Evolutionary conservation across 805 yeast species (phyloP), one percentile per base, ranked within the genome.

Genomic region (Zygotorulaspora danielsina): DNA sequence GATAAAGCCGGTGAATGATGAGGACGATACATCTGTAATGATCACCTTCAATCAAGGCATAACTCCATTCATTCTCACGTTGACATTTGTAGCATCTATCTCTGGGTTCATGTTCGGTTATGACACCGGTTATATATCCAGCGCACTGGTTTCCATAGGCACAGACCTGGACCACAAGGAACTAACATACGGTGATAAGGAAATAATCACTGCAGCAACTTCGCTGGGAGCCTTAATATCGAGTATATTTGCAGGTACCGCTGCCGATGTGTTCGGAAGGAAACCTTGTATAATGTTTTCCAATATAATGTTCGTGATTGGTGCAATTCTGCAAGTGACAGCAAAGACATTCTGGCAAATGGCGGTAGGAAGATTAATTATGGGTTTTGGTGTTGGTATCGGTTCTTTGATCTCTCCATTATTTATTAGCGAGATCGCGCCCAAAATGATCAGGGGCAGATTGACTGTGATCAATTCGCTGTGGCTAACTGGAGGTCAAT

Each of bases 71-170:
- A 86, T 88, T 35, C 66, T 87, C 17, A 64, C 75, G 19, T 64
- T 88, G 37, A 84, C 95, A 0, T 69, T 80, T 36, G 79, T 80
- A 19, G 78, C 96, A 0, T 88, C 96, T 6, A 81, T 90, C 46
- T 88, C 96, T 0, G 97, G 97, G 1, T 87, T 89, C 65, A 78
- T 90, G 87, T 90, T 90, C 65, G 98, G 98, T 51, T 90, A 90
- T 58, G 98, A 90, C 63, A 90, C 97, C 1, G 97, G 97, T 51
- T 90, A 90, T 64, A 89, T 90, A 29, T 90, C 97, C 3, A 81
- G 94, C 13, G 97, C 97, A 0, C 71, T 90, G 53, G 95, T 89
- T 15, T 78, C 88, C 25, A 79, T 90, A 34, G 88, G 89, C 9
- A 75, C 78, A 4, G 95, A 85, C 58, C 73, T 90, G 46, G 76